phyloP scores from a whole-genome alignment of 495 filamentous ascomycete species.

The Penicillium turbatum region DNA sequence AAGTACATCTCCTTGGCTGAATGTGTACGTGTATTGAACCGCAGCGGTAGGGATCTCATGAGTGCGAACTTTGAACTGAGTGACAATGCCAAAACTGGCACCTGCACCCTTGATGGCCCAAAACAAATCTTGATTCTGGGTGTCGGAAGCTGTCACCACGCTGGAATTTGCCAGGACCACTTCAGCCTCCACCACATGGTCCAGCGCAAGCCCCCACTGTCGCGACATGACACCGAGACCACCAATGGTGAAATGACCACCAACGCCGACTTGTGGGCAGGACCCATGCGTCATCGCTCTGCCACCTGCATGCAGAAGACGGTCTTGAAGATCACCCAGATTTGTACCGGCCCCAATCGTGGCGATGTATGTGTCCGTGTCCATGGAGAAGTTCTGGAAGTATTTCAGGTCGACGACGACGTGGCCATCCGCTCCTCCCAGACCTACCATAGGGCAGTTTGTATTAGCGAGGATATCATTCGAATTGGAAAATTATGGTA shows the following conservation, averaged over 20 bases:
- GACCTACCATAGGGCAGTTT: constrained; percentile 36
- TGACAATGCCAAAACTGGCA: constrained; percentile 44
- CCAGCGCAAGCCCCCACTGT: constrained; percentile 60
- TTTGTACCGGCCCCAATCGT: constrained; percentile 61
- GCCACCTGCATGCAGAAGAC: constrained; percentile 55
- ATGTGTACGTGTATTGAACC: constrained; percentile 35
- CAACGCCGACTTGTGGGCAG: constrained; percentile 63
- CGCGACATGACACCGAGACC: constrained; percentile 61
- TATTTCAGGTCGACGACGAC: constrained; percentile 43
- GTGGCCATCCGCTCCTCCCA: constrained; percentile 41
- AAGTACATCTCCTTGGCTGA: constrained; percentile 33
- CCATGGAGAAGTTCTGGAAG: constrained; percentile 49
- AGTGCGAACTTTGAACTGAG: constrained; percentile 45
- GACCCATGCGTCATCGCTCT: constrained; percentile 66
- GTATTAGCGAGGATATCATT: constrained; percentile 36
- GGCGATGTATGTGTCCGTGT: constrained; percentile 52
- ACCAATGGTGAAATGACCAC: constrained; percentile 70
- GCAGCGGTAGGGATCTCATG: constrained; percentile 29
- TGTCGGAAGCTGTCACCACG: constrained; percentile 37
- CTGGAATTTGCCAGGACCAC: constrained; percentile 62
- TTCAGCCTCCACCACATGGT: constrained; percentile 55
- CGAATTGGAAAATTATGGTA: not conserved
- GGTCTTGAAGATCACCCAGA: constrained; percentile 56
- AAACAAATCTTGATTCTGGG: constrained; percentile 45
- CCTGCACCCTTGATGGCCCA: constrained; percentile 51